Evolutionary conservation across 805 yeast genomes (phyloP), one percentile per base, ranked within the genome.

Genomic region (Metschnikowia baotianmanensis): DNA sequence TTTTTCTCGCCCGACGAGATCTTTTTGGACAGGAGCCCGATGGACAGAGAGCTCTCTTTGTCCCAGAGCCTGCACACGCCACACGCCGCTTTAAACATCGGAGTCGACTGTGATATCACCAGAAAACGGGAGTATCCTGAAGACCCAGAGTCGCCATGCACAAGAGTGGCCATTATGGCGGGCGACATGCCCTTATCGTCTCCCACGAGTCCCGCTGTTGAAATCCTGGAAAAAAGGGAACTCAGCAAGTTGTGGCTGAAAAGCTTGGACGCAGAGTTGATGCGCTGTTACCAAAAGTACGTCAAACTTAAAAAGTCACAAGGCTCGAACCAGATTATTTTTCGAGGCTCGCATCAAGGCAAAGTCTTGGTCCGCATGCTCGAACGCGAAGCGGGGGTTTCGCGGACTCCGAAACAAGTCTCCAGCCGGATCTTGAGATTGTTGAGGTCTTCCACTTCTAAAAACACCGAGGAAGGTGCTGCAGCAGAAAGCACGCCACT

Each of bases 351-450:
- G 1, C 23, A 43, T n/a, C 72, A 67, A 44, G 67, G 68, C 47
- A 69, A 67, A 42, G 61, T 67, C 11, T 52, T 69, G 31, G 65
- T 72, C 3, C 54, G 71, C 34, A 67, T 69, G 72, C 43, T 69
- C 23, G 55, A 54, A 20, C 61, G 61, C 43, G 65, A 60, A 45
- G 60, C 71, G 6, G 68, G 69, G 9, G 50, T 63, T 1, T 49
- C 55, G 26, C 56, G 72, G 40, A 58, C 69, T 2, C 58, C 71
- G 5, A 66, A 65, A 42, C 73, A 69, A 42, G 63, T 69, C 15
- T 42, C 50, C 5, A 35, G 50, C 12, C 31, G 55, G 19, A 21
- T 51, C 25, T 36, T 36, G 33, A 42, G 46, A 15, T 40, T 51
- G 40, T 24, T 24, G 30, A 46, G 37, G 18, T 9, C 27, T 6